A percentile compares a stretch with the other conserved stretches of the same genome.
Evolutionary conservation across 768 basidiomycete species (phyloP).

Genomic region (Podaxis sp.): DNA sequence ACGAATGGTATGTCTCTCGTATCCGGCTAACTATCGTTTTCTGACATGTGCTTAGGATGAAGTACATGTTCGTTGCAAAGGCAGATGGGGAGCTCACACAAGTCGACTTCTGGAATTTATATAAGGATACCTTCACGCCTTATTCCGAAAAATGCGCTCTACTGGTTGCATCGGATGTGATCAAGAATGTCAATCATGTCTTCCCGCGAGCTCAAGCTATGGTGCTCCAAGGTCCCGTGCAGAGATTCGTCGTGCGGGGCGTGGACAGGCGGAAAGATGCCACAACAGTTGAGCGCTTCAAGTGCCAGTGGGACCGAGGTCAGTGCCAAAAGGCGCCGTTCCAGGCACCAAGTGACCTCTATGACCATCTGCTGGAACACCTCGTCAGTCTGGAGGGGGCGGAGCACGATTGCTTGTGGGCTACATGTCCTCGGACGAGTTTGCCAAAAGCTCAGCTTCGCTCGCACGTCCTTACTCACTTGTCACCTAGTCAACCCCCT

Average conservation of each 20-base stretch:
- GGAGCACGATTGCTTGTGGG: conserved; percentile 64
- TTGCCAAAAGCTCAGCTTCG: conserved; percentile 53
- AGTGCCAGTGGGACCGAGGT: conserved; percentile 74
- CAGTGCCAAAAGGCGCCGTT: conserved; percentile 50
- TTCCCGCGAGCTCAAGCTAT: conserved; percentile 87
- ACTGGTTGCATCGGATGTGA: conserved; percentile 87
- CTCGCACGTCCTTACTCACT: conserved; percentile 74
- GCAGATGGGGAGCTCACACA: conserved; percentile 84
- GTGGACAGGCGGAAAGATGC: conserved; percentile 68
- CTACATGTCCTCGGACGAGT: conserved; percentile 51
- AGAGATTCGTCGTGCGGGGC: conserved; percentile 86
- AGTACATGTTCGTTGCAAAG: conserved; percentile 76
- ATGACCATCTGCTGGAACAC: conserved; percentile 67
- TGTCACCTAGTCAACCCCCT: conserved; percentile 56
- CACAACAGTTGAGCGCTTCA: conserved; percentile 58
- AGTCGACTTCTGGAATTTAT: conserved; percentile 94
- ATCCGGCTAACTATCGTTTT: neutral
- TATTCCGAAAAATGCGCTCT: conserved; percentile 55
- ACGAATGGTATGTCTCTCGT: conserved; percentile 61
- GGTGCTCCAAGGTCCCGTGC: conserved; percentile 71
- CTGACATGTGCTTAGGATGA: conserved; percentile 65
- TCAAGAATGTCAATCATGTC: conserved; percentile 85
- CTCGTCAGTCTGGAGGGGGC: conserved; percentile 41
- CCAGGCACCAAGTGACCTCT: conserved; percentile 59
- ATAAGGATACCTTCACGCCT: conserved; percentile 78